Base-by-base conservation (phyloP, 2,329 filamentous ascomycete species). In the Lecanicillium sp. region DNA sequence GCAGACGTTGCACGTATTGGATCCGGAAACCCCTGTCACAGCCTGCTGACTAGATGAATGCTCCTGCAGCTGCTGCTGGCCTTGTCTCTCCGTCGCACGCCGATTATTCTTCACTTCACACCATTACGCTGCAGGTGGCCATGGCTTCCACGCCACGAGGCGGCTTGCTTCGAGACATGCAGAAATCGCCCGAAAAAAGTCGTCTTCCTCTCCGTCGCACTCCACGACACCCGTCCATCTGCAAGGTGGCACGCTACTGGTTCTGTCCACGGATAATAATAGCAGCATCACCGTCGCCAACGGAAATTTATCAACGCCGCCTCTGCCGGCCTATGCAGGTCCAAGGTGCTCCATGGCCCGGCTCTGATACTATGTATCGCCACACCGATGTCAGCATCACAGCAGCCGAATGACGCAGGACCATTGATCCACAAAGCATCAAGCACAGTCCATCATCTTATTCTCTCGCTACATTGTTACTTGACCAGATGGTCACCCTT, bases 1-100 rank as follows among this genome's bases (percentile, higher is more conserved):
- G 15, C 44, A 48, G 44, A 48, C 44, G 30, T 27, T 40, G 20
- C 5, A 29, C 17, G 44, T 48, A 37, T 48, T 41, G 44, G 23
- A 35, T 21, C 15, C 14, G 37, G 37, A 48, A 41, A 36, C 36
- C 2, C 21, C 12, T 41, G 44, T 41, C 37, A 21, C 44, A 48
- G 37, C 14, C 37, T 48, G n/a, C 36, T 39, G 2, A 44, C 32
- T 33, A 46, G 14, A 32, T 26, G 20, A 39, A 17, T 30, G 11
- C 26, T 26, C 9, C 26, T 17, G 38, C 32, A 33, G 32, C 30
- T 21, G 24, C 24, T 12, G 19, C 21, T 32, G 17, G 26, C 7
- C 26, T 29, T 21, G 12, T 45, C 21, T 32, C 14, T 23, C 35
- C n/a, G 20, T 26, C 3, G 17, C 21, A n/a, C n/a, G n/a, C n/a